Conservation (phyloP, 331 rosid species). For the Telfairia occidentalis region DNA sequence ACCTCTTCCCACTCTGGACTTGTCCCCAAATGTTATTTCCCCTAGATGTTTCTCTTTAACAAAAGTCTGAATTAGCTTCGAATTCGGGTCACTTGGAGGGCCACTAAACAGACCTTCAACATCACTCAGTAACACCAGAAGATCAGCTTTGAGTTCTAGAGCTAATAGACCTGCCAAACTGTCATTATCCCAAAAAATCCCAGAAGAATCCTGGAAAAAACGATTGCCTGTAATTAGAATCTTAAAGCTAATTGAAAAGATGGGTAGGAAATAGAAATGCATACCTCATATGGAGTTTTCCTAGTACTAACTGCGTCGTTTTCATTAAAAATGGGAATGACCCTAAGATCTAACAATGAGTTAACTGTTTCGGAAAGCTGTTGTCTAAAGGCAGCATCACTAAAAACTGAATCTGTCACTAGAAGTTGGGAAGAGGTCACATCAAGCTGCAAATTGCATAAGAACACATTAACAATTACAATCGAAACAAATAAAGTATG, state of each 20-base stretch:
- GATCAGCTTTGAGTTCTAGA: slow-evolving; percentile 73
- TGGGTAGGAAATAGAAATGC: neutral
- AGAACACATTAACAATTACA: neutral
- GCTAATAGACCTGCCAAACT: slow-evolving; percentile 82
- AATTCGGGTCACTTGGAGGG: slow-evolving; percentile 74
- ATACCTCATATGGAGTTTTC: slow-evolving; percentile 71
- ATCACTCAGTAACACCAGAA: slow-evolving; percentile 73
- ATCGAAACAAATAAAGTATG: neutral
- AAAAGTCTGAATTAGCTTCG: slow-evolving; percentile 67
- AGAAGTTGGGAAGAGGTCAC: slow-evolving; percentile 94
- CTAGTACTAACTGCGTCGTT: slow-evolving; percentile 90
- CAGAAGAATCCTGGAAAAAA: slow-evolving; percentile 64
- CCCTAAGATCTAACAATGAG: slow-evolving; percentile 47
- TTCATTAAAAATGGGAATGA: slow-evolving; percentile 80
- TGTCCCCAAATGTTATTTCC: slow-evolving; percentile 79
- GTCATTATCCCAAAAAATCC: slow-evolving; percentile 90
- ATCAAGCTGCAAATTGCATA: slow-evolving; percentile 54
- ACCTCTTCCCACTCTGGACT: slow-evolving; percentile 76
- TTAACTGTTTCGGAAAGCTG: slow-evolving; percentile 66
- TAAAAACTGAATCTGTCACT: slow-evolving; percentile 66
- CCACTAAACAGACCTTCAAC: slow-evolving; percentile 81
- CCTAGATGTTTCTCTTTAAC: slow-evolving; percentile 60
- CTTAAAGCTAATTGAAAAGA: neutral
- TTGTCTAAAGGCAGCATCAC: slow-evolving; percentile 53
- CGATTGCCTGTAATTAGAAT: slow-evolving; percentile 3